phyloP scores from a whole-genome alignment of 345 rosid species.

The Brassica rapa region DNA sequence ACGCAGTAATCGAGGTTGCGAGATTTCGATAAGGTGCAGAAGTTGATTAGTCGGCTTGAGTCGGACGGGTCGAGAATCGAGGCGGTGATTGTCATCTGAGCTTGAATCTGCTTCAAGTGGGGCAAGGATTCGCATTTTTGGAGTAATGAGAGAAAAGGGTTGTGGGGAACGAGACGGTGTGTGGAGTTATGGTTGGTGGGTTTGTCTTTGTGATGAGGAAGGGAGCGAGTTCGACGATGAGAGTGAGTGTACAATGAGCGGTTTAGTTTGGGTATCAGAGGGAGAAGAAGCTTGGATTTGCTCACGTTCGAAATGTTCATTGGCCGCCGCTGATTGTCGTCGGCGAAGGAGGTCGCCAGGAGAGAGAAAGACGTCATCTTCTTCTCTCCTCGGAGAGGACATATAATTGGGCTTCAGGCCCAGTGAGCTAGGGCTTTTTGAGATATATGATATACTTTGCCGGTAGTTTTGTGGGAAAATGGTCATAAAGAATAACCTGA shows the following conservation, averaged over 20 bases:
- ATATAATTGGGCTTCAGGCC: neutral
- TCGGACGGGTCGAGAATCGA: slow-evolving; percentile 56
- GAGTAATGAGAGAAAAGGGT: slow-evolving; percentile 59
- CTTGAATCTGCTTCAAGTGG: slow-evolving; percentile 74
- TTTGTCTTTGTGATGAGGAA: slow-evolving; percentile 47
- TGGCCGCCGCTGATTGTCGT: slow-evolving; percentile 27
- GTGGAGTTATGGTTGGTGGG: slow-evolving; percentile 50
- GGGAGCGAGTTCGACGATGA: slow-evolving; percentile 44
- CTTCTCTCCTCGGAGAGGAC: neutral
- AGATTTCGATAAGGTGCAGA: slow-evolving; percentile 62
- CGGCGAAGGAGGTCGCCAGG: slow-evolving; percentile 13
- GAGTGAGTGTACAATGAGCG: slow-evolving; percentile 24
- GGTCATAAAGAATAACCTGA: too few species aligned
- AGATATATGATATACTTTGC: too few species aligned
- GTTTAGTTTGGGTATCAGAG: slow-evolving; percentile 19
- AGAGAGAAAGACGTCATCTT: neutral
- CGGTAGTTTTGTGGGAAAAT: too few species aligned
- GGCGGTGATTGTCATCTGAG: slow-evolving; percentile 61
- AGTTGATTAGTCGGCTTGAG: slow-evolving; percentile 65
- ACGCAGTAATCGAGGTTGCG: slow-evolving; percentile 59
- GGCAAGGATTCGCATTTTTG: slow-evolving; percentile 56
- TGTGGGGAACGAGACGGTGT: slow-evolving; percentile 50
- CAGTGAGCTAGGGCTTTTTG: neutral
- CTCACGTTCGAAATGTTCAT: slow-evolving; percentile 45
- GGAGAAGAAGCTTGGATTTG: slow-evolving; percentile 35